Evolutionary conservation across 108 stramenopile genomes (phyloP).

Genomic region (Epipyxis sp.): DNA sequence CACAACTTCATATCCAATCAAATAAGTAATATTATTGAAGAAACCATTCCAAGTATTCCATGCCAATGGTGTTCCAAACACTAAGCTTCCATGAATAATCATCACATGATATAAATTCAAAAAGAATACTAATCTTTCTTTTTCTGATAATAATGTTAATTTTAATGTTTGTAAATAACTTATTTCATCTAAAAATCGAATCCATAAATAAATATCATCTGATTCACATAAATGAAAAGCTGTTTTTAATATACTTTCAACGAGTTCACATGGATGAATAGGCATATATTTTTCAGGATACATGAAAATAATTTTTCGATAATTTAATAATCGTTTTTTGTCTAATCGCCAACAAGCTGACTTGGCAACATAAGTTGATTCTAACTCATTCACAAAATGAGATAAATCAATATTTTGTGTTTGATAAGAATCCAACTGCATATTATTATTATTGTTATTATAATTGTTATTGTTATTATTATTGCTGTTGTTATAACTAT

Average conservation of each 20-base stretch:
- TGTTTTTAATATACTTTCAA: constrained; percentile 35
- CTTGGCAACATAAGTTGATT: background rate
- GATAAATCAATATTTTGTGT: too few species aligned
- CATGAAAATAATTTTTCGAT: constrained; percentile 55
- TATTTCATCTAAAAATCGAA: constrained; percentile 74
- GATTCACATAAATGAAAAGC: constrained; percentile 52
- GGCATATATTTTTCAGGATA: background rate
- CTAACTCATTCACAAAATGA: background rate
- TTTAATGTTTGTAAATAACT: constrained; percentile 67
- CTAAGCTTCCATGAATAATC: constrained; percentile 79
- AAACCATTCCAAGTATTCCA: constrained; percentile 63
- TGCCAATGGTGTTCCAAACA: constrained; percentile 62
- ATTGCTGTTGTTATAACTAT: too few species aligned
- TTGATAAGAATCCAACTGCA: too few species aligned
- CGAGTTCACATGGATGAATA: background rate
- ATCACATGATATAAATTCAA: constrained; percentile 87
- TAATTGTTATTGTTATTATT: too few species aligned
- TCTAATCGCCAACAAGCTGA: constrained; percentile 54
- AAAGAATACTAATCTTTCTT: constrained; percentile 72
- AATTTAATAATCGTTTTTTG: constrained; percentile 63
- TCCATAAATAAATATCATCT: constrained; percentile 41
- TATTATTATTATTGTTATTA: too few species aligned
- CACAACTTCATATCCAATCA: constrained; percentile 83
- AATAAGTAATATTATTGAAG: constrained; percentile 77
- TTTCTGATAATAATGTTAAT: constrained; percentile 65